Evolutionary conservation across 495 filamentous ascomycete species (phyloP).

Genomic region (Penicillium alfredii): DNA sequence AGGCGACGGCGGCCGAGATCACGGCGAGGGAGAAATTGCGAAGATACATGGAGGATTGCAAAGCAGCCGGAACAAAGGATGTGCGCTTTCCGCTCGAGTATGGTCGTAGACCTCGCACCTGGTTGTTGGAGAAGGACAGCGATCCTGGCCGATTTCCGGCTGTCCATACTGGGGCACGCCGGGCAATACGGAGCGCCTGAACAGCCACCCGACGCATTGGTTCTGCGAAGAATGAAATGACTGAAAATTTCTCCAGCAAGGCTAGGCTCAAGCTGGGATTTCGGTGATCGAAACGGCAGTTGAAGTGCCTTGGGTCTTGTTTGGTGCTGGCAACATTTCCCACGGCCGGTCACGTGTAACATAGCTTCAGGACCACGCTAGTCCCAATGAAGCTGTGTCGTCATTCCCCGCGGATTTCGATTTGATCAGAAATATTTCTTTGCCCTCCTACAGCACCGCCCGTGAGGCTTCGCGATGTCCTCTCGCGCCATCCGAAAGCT

Average conservation of each 20-base stretch:
- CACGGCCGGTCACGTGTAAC: constrained; percentile 21
- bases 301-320: too few species aligned
- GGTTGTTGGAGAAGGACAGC: constrained; percentile 39
- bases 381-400: constrained; percentile 27
- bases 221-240: constrained; percentile 2
- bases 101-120: constrained; percentile 41
- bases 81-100: constrained; percentile 37
- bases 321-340: too few species aligned
- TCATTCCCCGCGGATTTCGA: constrained; percentile 35
- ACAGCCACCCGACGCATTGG: constrained; percentile 62
- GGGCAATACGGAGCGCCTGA: constrained; percentile 57
- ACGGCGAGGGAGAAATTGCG: constrained; percentile 57
- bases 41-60: constrained; percentile 58
- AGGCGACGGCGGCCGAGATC: constrained; percentile 55
- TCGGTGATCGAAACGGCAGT: neutral
- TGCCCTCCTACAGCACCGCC: neutral
- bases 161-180: constrained; percentile 51
- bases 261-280: constrained; percentile 4
- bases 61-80: constrained; percentile 25
- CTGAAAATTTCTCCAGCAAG: constrained; percentile 5
- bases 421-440: too few species aligned
- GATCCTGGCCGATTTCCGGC: constrained; percentile 40
- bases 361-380: constrained; percentile 17
- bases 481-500: constrained; percentile 73
- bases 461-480: constrained; percentile 52